These are phyloP conservation scores for Pythium periplocum DNA, from an alignment of 352 stramenopile genomes.

Conservation along the genomic window DNA sequence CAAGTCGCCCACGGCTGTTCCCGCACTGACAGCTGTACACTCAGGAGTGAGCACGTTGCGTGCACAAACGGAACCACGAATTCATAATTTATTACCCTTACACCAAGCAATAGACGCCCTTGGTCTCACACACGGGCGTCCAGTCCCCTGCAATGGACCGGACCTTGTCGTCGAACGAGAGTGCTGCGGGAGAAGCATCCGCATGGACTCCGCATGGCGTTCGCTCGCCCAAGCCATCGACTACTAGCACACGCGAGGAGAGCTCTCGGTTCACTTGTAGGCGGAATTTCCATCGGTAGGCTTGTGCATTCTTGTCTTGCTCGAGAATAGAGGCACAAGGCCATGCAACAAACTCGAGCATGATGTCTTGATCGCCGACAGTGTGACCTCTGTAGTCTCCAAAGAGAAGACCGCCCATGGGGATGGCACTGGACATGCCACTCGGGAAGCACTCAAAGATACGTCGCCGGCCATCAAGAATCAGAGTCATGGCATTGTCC, in stretches of 20 bases:
- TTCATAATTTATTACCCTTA: too few species aligned
- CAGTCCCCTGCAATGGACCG: not conserved
- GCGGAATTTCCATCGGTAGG: too few species aligned
- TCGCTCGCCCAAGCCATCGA: conserved; percentile 13
- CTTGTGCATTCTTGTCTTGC: not conserved
- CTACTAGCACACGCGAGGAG: not conserved
- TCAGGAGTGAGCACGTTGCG: too few species aligned
- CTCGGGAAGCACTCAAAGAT: conserved; percentile 41
- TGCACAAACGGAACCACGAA: too few species aligned
- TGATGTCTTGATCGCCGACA: conserved; percentile 19
- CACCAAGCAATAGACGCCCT: conserved; percentile 6
- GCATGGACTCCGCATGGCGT: not conserved
- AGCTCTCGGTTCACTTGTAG: too few species aligned
- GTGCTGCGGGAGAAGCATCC: not conserved
- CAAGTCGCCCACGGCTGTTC: too few species aligned
- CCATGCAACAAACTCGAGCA: conserved; percentile 31
- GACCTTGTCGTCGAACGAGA: too few species aligned
- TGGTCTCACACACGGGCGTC: conserved; percentile 10
- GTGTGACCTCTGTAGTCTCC: conserved; percentile 45
- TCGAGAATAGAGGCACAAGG: not conserved
- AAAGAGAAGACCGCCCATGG: conserved; percentile 23
- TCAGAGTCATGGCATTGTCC: conserved; percentile 21
- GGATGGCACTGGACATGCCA: conserved; percentile 31
- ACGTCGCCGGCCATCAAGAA: conserved; percentile 32
- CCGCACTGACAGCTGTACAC: too few species aligned